Evolutionary conservation across 140 eudicot genomes (phyloP), one percentile per base, ranked within the genome.

Genomic region (Oenanthe javanica): DNA sequence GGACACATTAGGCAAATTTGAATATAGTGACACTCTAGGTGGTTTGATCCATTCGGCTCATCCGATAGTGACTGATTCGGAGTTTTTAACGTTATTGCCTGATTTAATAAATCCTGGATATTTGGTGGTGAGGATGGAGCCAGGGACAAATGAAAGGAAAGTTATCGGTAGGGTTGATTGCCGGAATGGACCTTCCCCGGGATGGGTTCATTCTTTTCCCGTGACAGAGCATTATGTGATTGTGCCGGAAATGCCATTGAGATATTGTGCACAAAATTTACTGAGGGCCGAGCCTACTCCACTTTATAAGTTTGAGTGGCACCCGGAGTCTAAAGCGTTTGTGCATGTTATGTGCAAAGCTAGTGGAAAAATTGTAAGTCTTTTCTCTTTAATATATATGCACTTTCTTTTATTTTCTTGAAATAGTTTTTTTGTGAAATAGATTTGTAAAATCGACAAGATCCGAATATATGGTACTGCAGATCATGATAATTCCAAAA

Each of bases 161-260:
- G 90, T 90, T 50, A 89, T 95, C 25, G 99, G 99, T 7, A 82
- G 99, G 81, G 97, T 93, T 54, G 79, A 82, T 25, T 95, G 99
- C 72, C 88, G 96, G 69, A 97, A 93, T 31, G 98, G 99, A 40
- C 98, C 99, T 4, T 77, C 97, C 1, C 89, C 98, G 0, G 99
- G 99, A 2, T 95, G 99, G 99, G 99, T 93, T 83, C 99, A 95
- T 79, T 95, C 99, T 47, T 95, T 95, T 72, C 98, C 99, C 0
- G 93, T 95, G 79, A 95, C 98, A 0, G 99, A 95, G 76, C 91
- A 93, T 84, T 95, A 92, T 75, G 87, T 95, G 66, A 76, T 95
- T 52, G 96, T 93, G 81, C 97, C 99, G 47, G 99, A 95, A 86
- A 95, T 95, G 99, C 93, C 99, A 16, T 86, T 95, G 66, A 88